phyloP scores from a whole-genome alignment of 176 grass and related monocot genomes.

The Bonia amplexicaulis region DNA sequence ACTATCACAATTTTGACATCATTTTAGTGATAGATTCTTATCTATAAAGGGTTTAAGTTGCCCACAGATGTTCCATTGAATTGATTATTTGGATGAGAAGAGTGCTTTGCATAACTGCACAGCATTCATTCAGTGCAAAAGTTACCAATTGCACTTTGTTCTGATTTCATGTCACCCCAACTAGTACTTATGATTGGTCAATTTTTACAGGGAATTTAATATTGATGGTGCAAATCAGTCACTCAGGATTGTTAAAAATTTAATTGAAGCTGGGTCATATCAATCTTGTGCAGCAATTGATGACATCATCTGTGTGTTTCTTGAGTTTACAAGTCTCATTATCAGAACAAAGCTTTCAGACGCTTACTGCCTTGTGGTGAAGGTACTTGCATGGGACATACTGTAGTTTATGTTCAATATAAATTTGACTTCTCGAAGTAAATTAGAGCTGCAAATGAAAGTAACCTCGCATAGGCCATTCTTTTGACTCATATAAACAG shows the following conservation, averaged over 20 bases:
- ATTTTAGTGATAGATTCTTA: neutral
- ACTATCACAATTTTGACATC: neutral
- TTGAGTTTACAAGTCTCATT: constrained; percentile 67
- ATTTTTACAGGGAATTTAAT: constrained; percentile 58
- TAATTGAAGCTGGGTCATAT: constrained; percentile 61
- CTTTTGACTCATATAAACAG: neutral
- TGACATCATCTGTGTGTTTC: constrained; percentile 54
- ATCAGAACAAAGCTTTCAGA: constrained; percentile 61
- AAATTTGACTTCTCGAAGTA: neutral
- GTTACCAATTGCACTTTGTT: constrained; percentile 12
- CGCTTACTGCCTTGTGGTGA: constrained; percentile 56
- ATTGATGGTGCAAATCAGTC: constrained; percentile 69
- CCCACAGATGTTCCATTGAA: neutral
- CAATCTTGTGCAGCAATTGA: constrained; percentile 55
- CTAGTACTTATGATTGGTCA: neutral
- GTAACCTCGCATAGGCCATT: neutral
- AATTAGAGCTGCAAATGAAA: constrained; percentile 10
- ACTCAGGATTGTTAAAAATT: constrained; percentile 77
- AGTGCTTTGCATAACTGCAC: neutral
- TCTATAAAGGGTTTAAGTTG: constrained; percentile 7
- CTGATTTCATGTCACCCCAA: neutral
- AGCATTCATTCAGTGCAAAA: neutral
- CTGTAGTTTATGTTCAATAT: neutral
- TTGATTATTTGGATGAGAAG: neutral
- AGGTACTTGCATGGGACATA: constrained; percentile 43